Base-by-base conservation (phyloP, 2,329 filamentous ascomycete genomes). In the Pseudocercospora pini-densiflorae region DNA sequence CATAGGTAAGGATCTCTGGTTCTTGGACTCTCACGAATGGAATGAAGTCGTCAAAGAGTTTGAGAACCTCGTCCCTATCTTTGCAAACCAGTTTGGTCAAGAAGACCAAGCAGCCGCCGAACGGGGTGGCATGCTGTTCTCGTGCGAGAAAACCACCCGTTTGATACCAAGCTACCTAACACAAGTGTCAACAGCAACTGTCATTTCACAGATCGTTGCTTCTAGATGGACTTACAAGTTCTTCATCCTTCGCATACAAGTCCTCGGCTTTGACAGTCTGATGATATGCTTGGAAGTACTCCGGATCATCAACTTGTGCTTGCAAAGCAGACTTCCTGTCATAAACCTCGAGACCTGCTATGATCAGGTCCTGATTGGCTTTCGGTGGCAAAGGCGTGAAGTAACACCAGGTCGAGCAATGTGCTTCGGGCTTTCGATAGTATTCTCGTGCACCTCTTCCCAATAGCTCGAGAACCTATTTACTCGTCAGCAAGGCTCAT, bases 321-420 rank as follows among this genome's bases (percentile, higher is more conserved):
- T 73, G 66, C 6, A 73, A 66, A 10, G 71, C 73, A 7, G 65
- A 43, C 49, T 73, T 75, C 14, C 65, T 49, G 0, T 71, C 73
- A 55, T 76, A 75, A 24, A 76, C 70, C 29, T 76, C 74, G 10
- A 75, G 57, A 6, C 73, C 74, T 36, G 61, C 63, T 33, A 75
- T 66, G 58, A 70, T 63, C 66, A 68, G 55, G 60, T 27, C 40
- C 54, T 58, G 6, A 23, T 55, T 31, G 12, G 5, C 8, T 4
- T 16, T 16, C 1, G 51, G 16, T 10, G 7, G 16, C 1, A 14
- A n/a, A 14, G 54, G 54, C 19, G 53, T 64, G 59, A 64, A 69
- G 33, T 69, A 67, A 4, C 58, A 62, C 64, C 67, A 67, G n/a
- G 67, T 45, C 19, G 69, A 69, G 53, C 73, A 75, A 16, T 70